These are phyloP conservation scores for Ophiosphaerella korrae DNA, from an alignment of 2,329 filamentous ascomycete species.

Conservation along the genomic window DNA sequence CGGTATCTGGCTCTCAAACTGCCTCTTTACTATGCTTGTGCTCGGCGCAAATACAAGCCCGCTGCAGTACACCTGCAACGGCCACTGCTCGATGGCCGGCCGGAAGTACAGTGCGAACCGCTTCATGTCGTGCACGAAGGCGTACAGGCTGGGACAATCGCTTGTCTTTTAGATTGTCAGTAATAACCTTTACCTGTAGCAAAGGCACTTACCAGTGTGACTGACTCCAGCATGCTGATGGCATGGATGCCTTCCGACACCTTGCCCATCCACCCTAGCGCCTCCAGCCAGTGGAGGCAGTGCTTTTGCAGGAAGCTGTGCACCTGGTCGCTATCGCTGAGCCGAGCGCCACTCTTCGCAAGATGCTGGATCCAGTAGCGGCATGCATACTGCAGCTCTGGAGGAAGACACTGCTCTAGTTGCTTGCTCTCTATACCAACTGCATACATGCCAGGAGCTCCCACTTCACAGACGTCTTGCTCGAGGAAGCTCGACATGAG, in stretches of 20 bases:
- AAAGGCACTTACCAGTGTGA: background rate
- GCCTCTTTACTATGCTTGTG: constrained; percentile 4
- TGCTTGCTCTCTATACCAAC: too few species aligned
- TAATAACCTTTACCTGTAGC: background rate
- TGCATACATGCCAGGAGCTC: too few species aligned
- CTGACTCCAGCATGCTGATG: background rate
- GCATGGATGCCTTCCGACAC: background rate
- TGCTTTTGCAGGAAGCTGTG: constrained; percentile 11
- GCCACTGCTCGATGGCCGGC: constrained; percentile 3
- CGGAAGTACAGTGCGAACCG: constrained; percentile 3
- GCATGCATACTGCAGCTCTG: constrained; percentile 2
- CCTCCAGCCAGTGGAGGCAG: background rate
- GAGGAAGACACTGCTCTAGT: too few species aligned
- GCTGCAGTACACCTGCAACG: constrained; percentile 5
- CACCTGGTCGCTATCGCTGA: background rate
- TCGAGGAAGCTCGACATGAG: too few species aligned
- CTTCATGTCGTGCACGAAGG: constrained; percentile 6
- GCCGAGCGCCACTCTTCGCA: background rate
- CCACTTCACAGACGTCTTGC: too few species aligned
- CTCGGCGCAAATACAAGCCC: constrained; percentile 7
- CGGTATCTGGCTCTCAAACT: background rate
- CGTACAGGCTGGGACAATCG: background rate
- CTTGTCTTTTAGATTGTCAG: background rate
- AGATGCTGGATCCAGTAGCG: background rate
- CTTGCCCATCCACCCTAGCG: background rate